phyloP scores from a whole-genome alignment of 2,329 filamentous ascomycete species.

The Scedosporium boydii region DNA sequence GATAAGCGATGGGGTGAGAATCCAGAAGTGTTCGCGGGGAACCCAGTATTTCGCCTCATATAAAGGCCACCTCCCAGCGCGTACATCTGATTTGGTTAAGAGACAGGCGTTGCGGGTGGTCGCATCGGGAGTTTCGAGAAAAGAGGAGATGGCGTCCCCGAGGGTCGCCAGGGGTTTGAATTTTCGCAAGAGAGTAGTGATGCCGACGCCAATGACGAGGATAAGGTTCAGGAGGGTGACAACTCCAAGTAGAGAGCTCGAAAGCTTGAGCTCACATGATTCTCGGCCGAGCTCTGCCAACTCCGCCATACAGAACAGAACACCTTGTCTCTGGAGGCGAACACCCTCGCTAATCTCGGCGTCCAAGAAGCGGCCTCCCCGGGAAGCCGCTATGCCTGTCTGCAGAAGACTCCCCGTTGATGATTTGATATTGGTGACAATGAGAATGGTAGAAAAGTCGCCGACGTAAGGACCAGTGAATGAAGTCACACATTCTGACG shows the following conservation, averaged over 20 bases:
- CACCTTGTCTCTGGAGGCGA: constrained; percentile 1
- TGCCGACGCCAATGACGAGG: constrained; percentile 26
- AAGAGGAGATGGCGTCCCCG: constrained; percentile 41
- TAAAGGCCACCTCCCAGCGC: constrained; percentile 31
- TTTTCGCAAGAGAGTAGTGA: constrained; percentile 19
- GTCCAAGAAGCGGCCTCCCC: constrained; percentile 8
- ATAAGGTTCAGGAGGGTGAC: constrained; percentile 32
- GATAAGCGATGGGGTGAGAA: constrained; percentile 28
- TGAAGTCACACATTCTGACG: constrained; percentile 19
- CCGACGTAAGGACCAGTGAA: constrained; percentile 22
- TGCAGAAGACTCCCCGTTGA: constrained; percentile 20
- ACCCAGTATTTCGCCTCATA: constrained; percentile 33
- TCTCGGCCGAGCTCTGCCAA: constrained; percentile 9
- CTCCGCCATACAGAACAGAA: constrained; percentile 24
- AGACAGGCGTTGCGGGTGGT: constrained; percentile 34
- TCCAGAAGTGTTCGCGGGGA: constrained; percentile 32
- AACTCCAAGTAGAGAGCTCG: constrained; percentile 31
- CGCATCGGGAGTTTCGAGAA: constrained; percentile 34
- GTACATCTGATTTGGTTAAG: constrained; percentile 35
- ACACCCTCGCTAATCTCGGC: neutral
- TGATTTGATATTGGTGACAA: constrained; percentile 14
- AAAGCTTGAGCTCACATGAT: constrained; percentile 32
- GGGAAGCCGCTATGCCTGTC: constrained; percentile 18
- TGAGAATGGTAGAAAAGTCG: constrained; percentile 23
- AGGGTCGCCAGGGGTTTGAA: constrained; percentile 38